Evolutionary conservation across 2,329 filamentous ascomycete genomes (phyloP), one percentile per base, ranked within the genome.

Genomic region (Leptographium radiaticola): DNA sequence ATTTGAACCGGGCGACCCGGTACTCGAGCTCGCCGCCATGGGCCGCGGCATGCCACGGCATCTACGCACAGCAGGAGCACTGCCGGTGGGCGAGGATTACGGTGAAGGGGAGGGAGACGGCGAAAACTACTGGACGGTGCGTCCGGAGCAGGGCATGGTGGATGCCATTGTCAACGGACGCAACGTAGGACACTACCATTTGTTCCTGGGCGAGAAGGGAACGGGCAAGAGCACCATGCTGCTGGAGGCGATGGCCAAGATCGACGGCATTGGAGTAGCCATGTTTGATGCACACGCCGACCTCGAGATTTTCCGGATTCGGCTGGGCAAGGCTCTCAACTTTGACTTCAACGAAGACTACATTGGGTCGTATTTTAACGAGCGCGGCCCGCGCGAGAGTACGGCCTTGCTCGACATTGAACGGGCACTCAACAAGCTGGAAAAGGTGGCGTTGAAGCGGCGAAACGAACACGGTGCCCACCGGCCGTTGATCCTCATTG

Each of bases 271-370:
- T 57, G 88, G 88, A 25, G 84, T 91, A 46, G 86, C 90, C 60
- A 95, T 98, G 88, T 87, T 97, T 63, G 93, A 98, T 69, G 90
- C 91, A 1, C 93, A 98, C 68, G 86, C 89, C 6, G 90, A 98
- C 66, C 78, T 90, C 1, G 93, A 98, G 64, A 95, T 98, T 56
- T 95, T 98, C 66, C 86, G 93, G 18, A 86, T 96, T 45, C 80
- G 93, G 6, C 77, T 98, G 4, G 93, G 93, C 31, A 96, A 95
- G 66, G 89, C 90, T 2, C 75, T 98, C 43, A 90, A 98, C 66
- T 98, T 90, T 66, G 93, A 98, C 65, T 98, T 87, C 62, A 89
- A 97, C 65, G 93, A 97, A 70, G 93, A 98, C 71, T 96, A 95
- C 64, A 96, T 98, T 58, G 93, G 93, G 46, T 88, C 87, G 7